Evolutionary conservation across 331 rosid species (phyloP).

Genomic region (Malus hybrid): DNA sequence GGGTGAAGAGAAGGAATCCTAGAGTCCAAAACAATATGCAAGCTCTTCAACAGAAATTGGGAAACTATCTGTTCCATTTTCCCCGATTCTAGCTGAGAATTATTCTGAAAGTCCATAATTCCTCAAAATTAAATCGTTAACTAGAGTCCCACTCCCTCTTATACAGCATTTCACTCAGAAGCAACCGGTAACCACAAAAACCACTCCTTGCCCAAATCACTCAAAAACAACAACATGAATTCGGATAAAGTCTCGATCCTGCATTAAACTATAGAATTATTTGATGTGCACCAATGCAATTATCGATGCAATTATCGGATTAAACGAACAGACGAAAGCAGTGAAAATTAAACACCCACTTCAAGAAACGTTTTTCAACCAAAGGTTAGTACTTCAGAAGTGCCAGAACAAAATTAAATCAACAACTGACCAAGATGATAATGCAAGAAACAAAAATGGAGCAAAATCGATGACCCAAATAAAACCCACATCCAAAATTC

Average conservation of each 20-base stretch:
- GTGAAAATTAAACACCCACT: not conserved
- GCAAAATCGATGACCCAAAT: not conserved
- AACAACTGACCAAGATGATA: slow-evolving; percentile 12
- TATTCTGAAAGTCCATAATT: slow-evolving; percentile 62
- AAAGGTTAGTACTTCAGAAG: slow-evolving; percentile 11
- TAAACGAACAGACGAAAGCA: not conserved
- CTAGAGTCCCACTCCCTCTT: slow-evolving; percentile 20
- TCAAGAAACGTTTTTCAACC: slow-evolving; percentile 2
- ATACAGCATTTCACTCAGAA: slow-evolving; percentile 9
- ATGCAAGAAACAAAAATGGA: not conserved
- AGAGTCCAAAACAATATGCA: slow-evolving; percentile 68
- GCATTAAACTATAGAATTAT: not conserved
- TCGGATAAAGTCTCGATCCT: not conserved
- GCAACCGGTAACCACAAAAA: slow-evolving; percentile 1
- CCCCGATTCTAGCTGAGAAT: slow-evolving; percentile 57
- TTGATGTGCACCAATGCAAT: not conserved
- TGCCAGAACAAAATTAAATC: slow-evolving; percentile 7
- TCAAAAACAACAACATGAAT: not conserved
- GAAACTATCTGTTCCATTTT: slow-evolving; percentile 75
- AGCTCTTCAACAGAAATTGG: slow-evolving; percentile 64
- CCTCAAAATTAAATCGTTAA: slow-evolving; percentile 16
- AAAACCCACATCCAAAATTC: not conserved
- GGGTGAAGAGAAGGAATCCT: slow-evolving; percentile 62
- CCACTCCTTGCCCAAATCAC: slow-evolving; percentile 14
- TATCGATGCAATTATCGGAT: slow-evolving; percentile 6